Base-by-base conservation (phyloP, 2,329 filamentous ascomycete genomes). In the Trichoderma hamatum region DNA sequence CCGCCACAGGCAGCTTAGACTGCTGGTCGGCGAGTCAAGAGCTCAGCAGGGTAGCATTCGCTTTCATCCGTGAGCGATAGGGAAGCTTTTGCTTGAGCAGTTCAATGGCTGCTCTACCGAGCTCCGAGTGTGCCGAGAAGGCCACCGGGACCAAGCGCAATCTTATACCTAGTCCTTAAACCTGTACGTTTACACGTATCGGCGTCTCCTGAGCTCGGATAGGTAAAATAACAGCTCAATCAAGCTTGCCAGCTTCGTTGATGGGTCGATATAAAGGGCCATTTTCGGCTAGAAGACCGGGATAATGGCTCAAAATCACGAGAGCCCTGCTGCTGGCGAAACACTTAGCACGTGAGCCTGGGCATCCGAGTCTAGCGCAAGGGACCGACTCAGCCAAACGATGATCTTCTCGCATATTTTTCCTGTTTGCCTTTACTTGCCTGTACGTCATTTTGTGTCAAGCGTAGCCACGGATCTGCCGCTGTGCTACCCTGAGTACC, bases 211-310 rank as follows among this genome's bases (percentile, higher is more conserved):
- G 61, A 64, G 24, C 49, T 64, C 49, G 10, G 21, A 3, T 11
- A 19, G 34, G 61, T 26, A 55, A 64, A 56, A 32, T 49, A 56
- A 65, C 56, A 36, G 62, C 62, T 65, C 62, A 65, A 43, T 43
- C 61, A 43, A 54, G 49, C 21, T 51, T 54, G 16, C 49, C 61
- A 54, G 61, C 49, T 36, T 64, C 26, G 16, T 43, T 34, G 13
- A 51, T 55, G 32, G 34, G 62, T 13, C 26, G 62, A 65, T 65
- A 51, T 24, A 11, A 36, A 54, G n/a, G 46, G 46, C 14, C 46
- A 21, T 56, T 43, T 46, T 32, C 62, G 62, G 62, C 36, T 49
- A 65, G 19, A 30, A 43, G 32, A 6, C 13, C 3, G 7, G 26
- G 21, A 32, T 51, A 39, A 28, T 63, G 43, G 60, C 6, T 26